Base-by-base conservation (phyloP, 202 grass and related monocot genomes). In the Eragrostis tef region DNA sequence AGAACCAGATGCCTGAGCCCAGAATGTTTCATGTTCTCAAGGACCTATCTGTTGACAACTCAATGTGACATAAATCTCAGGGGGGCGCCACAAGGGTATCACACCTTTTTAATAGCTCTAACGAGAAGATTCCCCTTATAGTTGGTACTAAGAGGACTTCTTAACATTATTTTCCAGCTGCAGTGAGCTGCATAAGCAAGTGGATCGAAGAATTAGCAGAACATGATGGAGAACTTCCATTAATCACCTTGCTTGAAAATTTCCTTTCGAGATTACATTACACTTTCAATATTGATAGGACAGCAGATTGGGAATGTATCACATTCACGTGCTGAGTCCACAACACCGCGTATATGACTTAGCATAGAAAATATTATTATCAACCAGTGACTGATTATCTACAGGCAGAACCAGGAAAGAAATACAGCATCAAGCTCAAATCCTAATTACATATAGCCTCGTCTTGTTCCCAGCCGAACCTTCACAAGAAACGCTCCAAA, bases 371-470 rank as follows among this genome's bases (percentile, higher is more conserved):
- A 75, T 68, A 82, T 45, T 85, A 81, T 85, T 81, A 72, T 48
- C 58, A 73, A 73, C 10, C 66, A 74, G 27, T 68, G 59, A 60
- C 73, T 63, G 60, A 53, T 64, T 86, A 90, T 83, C 73, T 86
- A 83, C 79, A 86, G 56, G 12, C 31, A 90, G 11, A 74, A 26
- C 52, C 44, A 62, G 25, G 74, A 69, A 63, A 70, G 74, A 79
- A 86, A 43, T 73, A 52, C 51, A 29, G 56, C 64, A 73, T 42
- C 50, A 85, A 86, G 75, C 84, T 83, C 70, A 57, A 79, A 74
- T 79, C 62, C 78, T 86, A 90, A 79, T 79, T 86, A 86, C 84
- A 83, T 16, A 80, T 83, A 80, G 85, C 84, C 84, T 82, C 87
- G 73, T 87, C 71, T 91, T 91, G 83, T 74, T 87, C 70, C 82